Base-by-base conservation (phyloP, 768 basidiomycete species). In the Guyanaporus albipodus region DNA sequence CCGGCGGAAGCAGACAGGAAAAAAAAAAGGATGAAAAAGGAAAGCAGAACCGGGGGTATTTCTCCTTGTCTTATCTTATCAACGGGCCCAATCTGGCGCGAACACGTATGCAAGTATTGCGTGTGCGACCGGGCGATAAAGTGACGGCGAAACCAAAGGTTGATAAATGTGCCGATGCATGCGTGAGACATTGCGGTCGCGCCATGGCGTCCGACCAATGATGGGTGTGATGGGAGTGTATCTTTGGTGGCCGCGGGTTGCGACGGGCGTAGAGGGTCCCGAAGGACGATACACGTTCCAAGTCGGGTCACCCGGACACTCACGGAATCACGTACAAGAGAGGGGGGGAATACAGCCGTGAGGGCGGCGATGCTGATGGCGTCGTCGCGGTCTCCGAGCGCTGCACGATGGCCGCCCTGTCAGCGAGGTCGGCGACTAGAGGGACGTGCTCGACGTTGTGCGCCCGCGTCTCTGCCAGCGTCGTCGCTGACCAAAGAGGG, bases 41-140 rank as follows among this genome's bases (percentile, higher is more conserved):
- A 42, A 57, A 57, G 4, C 6, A 38, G 36, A 35, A 37, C 24
- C 32, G 44, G 53, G 28, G 36, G 3, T 22, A 35, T 49, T 44
- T 52, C 26, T 5, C 32, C 21, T 53, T 53, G 62, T 59, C 56
- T 62, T 64, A 64, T 62, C 61, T 62, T 64, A 62, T 62, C 61
- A 28, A 23, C 27, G 26, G 31, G n/a, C 1, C 62, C 56, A 64
- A 53, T 59, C 34, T 38, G 18, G 29, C 15, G 19, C 2, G 38
- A 49, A 58, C 61, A 62, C 61, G 61, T 62, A 61, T 45, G 45
- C 4, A 28, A n/a, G n/a, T n/a, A 42, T 51, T 51, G 53, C 53
- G 47, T 48, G 46, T 38, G 18, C 38, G 44, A 27, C 33, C 29
- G 22, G 58, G 58, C 11, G 53, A 55, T 63, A 63, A 44, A 49